Percentiles rank a stretch among this genome's conserved stretches.
Evolutionary conservation across 2,329 filamentous ascomycete genomes (phyloP).

Genomic region (Talaromyces sp.): DNA sequence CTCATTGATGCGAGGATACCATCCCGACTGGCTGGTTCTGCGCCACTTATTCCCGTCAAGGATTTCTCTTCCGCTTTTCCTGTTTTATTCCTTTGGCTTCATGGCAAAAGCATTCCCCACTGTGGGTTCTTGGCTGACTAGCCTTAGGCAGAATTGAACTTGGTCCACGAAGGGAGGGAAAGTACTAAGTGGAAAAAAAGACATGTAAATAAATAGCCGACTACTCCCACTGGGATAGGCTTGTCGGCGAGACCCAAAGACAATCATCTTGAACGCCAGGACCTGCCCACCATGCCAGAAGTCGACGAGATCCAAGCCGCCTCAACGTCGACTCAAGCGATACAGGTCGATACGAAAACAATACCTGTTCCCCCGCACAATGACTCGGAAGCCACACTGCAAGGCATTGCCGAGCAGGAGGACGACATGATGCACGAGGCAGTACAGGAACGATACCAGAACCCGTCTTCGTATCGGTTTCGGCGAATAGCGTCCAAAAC

Average conservation of each 20-base stretch:
- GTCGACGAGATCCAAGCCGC: not conserved
- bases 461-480: slow-evolving; percentile 24
- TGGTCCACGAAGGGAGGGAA: not conserved
- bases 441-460: slow-evolving; percentile 22
- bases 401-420: not conserved
- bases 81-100: not conserved
- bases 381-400: not conserved
- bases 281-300: not conserved
- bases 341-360: not conserved
- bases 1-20: not conserved
- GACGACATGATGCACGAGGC: slow-evolving; percentile 18
- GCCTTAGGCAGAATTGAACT: not conserved
- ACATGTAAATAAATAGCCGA: not conserved
- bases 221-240: not conserved
- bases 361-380: not conserved
- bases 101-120: not conserved
- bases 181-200: not conserved
- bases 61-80: not conserved
- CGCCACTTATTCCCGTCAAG: not conserved
- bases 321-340: not conserved
- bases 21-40: not conserved
- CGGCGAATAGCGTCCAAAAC: slow-evolving; percentile 33
- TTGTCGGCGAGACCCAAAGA: not conserved
- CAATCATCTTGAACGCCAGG: not conserved
- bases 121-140: not conserved